phyloP scores from a whole-genome alignment of 139 green algal genomes.

The Chlorella sp. region DNA sequence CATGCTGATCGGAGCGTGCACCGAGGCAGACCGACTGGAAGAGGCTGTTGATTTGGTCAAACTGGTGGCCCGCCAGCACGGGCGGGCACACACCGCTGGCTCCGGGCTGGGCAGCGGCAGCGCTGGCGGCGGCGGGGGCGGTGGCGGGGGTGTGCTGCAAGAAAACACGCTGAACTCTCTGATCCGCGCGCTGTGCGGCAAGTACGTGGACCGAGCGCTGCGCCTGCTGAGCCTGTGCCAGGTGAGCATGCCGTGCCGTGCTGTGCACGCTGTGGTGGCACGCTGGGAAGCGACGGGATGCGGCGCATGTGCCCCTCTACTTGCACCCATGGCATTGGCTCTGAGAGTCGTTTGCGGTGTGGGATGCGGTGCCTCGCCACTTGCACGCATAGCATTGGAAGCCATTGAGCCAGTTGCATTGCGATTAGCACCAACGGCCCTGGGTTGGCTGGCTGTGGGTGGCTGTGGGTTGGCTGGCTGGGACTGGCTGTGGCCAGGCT shows the following conservation, averaged over 20 bases:
- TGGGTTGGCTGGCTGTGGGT: too few species aligned
- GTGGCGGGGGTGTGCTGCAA: constrained; percentile 24
- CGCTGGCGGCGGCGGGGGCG: too few species aligned
- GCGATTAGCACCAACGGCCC: too few species aligned
- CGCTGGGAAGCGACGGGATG: background rate
- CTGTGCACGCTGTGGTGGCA: too few species aligned
- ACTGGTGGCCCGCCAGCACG: constrained; percentile 51
- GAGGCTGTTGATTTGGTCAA: constrained; percentile 75
- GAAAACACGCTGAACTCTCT: constrained; percentile 65
- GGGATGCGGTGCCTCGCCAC: too few species aligned
- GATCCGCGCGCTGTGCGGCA: constrained; percentile 35
- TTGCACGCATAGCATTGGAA: too few species aligned
- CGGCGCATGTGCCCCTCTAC: background rate
- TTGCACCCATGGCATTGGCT: too few species aligned
- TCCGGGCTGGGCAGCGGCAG: background rate
- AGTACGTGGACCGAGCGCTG: constrained; percentile 54
- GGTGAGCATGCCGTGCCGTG: background rate
- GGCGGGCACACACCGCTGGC: background rate
- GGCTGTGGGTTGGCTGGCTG: too few species aligned
- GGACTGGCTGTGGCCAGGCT: too few species aligned
- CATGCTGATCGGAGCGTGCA: constrained; percentile 64
- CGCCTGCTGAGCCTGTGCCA: constrained; percentile 63
- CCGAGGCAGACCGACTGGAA: constrained; percentile 54
- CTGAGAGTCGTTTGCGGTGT: too few species aligned
- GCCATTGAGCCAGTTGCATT: too few species aligned